A percentile compares a stretch with the other conserved stretches of the same genome.
phyloP scores from a whole-genome alignment of 2,329 filamentous ascomycete species.

The Colletotrichum gloeosporioides region DNA sequence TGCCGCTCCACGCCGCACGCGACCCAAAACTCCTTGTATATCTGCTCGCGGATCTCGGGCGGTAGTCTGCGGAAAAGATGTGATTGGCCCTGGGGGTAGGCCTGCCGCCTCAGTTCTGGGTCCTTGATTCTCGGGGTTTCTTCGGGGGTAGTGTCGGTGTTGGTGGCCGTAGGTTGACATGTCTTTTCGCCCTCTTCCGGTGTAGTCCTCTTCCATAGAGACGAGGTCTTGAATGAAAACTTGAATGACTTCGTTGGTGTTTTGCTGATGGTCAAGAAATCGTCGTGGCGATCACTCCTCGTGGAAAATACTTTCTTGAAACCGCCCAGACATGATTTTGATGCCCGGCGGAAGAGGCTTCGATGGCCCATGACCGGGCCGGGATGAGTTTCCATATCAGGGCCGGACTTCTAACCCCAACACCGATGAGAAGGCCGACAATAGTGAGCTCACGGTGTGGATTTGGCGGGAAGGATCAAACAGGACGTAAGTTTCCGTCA shows the following conservation, averaged over 20 bases:
- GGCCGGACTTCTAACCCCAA: background rate
- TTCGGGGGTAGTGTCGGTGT: background rate
- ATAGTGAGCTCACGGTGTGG: background rate
- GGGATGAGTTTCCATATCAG: background rate
- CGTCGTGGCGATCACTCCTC: background rate
- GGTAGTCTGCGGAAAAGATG: slow-evolving; percentile 10
- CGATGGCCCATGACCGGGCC: background rate
- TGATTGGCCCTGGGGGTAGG: slow-evolving; percentile 1
- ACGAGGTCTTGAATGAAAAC: background rate
- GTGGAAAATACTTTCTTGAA: background rate
- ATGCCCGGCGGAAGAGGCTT: background rate
- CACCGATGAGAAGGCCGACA: background rate
- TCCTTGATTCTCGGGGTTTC: background rate
- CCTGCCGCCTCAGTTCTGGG: background rate
- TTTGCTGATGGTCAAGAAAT: background rate
- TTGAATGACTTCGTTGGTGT: background rate
- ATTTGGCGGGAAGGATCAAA: background rate
- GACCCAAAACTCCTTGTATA: slow-evolving; percentile 13
- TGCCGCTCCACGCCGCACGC: slow-evolving; percentile 8
- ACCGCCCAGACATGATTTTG: background rate
- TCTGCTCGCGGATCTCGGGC: slow-evolving; percentile 17
- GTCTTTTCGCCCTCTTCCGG: background rate
- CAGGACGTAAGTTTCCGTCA: background rate
- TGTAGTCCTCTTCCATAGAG: background rate
- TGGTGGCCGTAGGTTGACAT: background rate